Percentiles rank a stretch among this genome's conserved stretches.
Evolutionary conservation across 106 monocot genomes (phyloP).

Genomic region (Dioscorea alata): DNA sequence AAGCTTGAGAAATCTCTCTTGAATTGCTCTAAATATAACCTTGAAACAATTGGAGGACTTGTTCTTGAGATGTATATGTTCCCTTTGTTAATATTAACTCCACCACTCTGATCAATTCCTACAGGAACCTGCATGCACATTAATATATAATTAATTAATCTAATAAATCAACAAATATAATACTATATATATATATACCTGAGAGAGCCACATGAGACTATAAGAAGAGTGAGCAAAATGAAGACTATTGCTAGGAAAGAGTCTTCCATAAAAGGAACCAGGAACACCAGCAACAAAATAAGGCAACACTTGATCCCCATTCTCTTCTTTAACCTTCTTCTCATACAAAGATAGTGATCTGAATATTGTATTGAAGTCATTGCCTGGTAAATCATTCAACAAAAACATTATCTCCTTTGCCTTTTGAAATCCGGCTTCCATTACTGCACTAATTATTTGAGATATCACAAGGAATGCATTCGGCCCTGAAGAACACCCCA

Average conservation of each 20-base stretch:
- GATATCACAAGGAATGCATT: constrained; percentile 33
- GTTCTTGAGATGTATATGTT: constrained; percentile 12
- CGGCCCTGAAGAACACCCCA: constrained; percentile 59
- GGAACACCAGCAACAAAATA: constrained; percentile 34
- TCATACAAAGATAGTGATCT: background rate
- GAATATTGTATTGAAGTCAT: constrained; percentile 44
- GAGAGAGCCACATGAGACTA: constrained; percentile 42
- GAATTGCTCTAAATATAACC: constrained; percentile 17
- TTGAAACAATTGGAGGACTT: constrained; percentile 2
- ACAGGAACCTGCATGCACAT: constrained; percentile 8
- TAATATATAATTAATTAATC: too few relatives aligned
- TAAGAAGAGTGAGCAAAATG: constrained; percentile 53
- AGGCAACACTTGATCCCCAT: background rate
- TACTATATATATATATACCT: constrained; percentile 22
- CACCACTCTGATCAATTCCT: background rate
- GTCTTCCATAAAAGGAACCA: constrained; percentile 53
- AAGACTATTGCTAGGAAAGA: constrained; percentile 29
- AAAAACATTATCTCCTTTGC: constrained; percentile 30
- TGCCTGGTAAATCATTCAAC: constrained; percentile 39
- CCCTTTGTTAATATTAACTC: background rate
- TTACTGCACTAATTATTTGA: constrained; percentile 9
- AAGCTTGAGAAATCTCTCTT: constrained; percentile 26
- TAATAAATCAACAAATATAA: too few relatives aligned
- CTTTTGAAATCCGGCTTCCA: background rate
- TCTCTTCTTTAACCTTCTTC: background rate